These are phyloP conservation scores for Sporisorium graminicola DNA, from an alignment of 1,284 basidiomycete species.

Conservation along the genomic window DNA sequence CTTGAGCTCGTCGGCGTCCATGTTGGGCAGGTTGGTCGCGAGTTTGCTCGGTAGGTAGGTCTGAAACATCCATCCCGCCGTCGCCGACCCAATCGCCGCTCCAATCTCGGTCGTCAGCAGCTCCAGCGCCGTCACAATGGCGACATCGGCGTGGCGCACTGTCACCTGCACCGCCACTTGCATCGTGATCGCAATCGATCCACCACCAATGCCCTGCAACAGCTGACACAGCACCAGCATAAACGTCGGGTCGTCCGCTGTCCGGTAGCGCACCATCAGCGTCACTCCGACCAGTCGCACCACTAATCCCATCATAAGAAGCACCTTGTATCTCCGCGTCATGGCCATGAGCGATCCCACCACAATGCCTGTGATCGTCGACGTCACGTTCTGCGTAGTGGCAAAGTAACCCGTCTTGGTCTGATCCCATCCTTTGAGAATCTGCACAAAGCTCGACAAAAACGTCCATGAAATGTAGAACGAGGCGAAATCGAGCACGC, in stretches of 20 bases:
- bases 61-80: constrained; percentile 75
- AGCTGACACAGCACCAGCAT: constrained; percentile 73
- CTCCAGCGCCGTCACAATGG: constrained; percentile 83
- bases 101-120: constrained; percentile 84
- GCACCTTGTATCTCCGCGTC: constrained; percentile 76
- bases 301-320: constrained; percentile 77
- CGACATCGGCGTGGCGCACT: constrained; percentile 81
- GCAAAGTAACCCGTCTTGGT: constrained; percentile 66
- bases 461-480: constrained; percentile 71
- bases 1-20: constrained; percentile 61
- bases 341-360: constrained; percentile 76
- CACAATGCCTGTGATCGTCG: constrained; percentile 77
- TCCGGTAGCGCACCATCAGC: constrained; percentile 73
- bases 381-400: constrained; percentile 73
- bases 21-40: constrained; percentile 72
- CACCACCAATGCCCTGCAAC: constrained; percentile 83
- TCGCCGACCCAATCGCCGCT: constrained; percentile 78
- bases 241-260: constrained; percentile 75
- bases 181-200: constrained; percentile 78
- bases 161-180: constrained; percentile 84
- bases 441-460: constrained; percentile 66
- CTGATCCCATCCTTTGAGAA: constrained; percentile 67
- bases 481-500: constrained; percentile 69
- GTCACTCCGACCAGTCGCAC: constrained; percentile 78
- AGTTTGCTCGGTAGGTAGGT: constrained; percentile 76